These are phyloP conservation scores for Panicum hallii DNA, from an alignment of 202 grass and related monocot species.

Conservation along the genomic window DNA sequence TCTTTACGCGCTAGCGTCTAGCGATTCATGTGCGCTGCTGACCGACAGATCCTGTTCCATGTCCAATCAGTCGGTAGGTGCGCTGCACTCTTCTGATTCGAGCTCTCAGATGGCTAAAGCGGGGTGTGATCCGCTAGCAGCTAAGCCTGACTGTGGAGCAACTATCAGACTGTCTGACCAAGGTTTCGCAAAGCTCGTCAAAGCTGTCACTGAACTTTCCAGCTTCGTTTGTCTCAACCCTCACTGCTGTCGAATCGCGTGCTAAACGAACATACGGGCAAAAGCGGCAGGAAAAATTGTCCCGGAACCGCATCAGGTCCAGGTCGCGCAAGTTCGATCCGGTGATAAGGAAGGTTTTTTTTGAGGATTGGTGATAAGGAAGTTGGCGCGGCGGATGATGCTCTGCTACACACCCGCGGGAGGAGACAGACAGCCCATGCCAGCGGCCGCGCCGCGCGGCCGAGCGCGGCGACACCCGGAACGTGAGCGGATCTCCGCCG, in stretches of 20 bases:
- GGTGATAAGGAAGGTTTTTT: no score
- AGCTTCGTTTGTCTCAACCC: not conserved
- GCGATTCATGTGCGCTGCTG: conserved; percentile 1
- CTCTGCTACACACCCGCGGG: no score
- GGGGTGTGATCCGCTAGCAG: not conserved
- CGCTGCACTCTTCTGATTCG: not conserved
- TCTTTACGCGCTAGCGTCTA: not conserved
- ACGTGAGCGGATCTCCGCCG: conserved; percentile 23
- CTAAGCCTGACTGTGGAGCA: not conserved
- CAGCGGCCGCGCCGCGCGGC: not conserved
- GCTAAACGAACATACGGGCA: not conserved
- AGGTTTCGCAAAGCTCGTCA: not conserved
- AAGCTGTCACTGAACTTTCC: not conserved
- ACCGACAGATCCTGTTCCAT: conserved; percentile 37
- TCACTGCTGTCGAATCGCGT: not conserved
- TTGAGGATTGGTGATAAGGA: no score
- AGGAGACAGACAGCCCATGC: not conserved
- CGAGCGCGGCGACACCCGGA: not conserved
- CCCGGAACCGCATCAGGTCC: no score
- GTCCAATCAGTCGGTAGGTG: conserved; percentile 16
- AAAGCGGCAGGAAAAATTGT: no score
- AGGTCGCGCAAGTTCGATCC: no score
- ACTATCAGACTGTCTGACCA: not conserved
- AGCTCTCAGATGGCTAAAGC: not conserved
- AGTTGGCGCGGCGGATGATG: no score